Evolutionary conservation across 495 filamentous ascomycete species (phyloP).

Genomic region (Neurospora sp.): DNA sequence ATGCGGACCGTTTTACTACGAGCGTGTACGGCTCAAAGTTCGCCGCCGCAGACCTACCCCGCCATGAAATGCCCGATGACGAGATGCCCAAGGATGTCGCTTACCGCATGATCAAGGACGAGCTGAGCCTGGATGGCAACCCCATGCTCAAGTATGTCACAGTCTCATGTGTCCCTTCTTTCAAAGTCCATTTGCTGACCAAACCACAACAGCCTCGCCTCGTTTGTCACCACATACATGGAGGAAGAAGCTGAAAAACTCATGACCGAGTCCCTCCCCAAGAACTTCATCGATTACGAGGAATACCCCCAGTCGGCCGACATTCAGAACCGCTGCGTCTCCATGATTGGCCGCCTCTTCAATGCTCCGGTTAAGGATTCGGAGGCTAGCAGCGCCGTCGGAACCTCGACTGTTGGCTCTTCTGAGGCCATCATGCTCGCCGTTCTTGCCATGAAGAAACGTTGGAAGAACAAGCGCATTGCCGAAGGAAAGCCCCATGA

Average conservation of each 20-base stretch:
- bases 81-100: conserved; percentile 88
- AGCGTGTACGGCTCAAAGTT: conserved; percentile 80
- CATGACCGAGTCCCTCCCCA: conserved; percentile 78
- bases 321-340: conserved; percentile 86
- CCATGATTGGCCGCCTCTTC: conserved; percentile 87
- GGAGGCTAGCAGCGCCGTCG: conserved; percentile 50
- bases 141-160: conserved; percentile 67
- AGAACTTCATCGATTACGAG: conserved; percentile 93
- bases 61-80: conserved; percentile 75
- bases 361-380: conserved; percentile 49
- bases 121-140: conserved; percentile 81
- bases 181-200: background rate
- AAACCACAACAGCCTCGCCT: conserved; percentile 46
- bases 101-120: conserved; percentile 92
- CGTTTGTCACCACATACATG: conserved; percentile 84
- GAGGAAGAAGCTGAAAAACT: conserved; percentile 86
- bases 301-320: conserved; percentile 83
- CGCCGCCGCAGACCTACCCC: conserved; percentile 66
- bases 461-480: conserved; percentile 77
- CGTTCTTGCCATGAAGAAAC: conserved; percentile 89
- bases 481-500: conserved; percentile 65
- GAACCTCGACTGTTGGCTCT: conserved; percentile 75
- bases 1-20: conserved; percentile 53
- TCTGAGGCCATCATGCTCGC: conserved; percentile 88
- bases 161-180: background rate